Base-by-base conservation (phyloP, 768 basidiomycete species). In the Pleurotus tuoliensis region DNA sequence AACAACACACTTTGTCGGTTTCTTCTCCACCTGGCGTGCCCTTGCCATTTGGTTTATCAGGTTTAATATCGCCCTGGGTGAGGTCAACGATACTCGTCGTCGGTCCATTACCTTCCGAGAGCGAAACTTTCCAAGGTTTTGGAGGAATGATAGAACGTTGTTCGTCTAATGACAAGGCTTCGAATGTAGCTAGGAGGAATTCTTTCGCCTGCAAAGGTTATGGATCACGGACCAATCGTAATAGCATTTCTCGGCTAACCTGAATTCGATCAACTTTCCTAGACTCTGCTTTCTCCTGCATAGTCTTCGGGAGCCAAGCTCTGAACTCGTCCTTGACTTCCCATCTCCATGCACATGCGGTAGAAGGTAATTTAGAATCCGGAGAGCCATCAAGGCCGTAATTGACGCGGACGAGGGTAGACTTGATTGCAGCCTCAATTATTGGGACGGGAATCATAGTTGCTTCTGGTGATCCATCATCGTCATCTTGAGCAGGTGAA, bases 261-360 rank as follows among this genome's bases (percentile, higher is more conserved):
- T 86, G 83, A 15, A 76, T 60, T 57, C 93, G 78, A 61, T 94
- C 92, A 20, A 76, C 73, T 7, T 77, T 69, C 63, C 93, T 78
- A 7, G 65, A 68, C 50, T 86, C 82, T 0, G 80, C 82, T 64
- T 81, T 90, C 59, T 87, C 84, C 59, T 75, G 73, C 11, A 78
- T 77, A 64, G 80, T 83, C 65, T 82, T 85, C 0, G 90, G 88
- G 30, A 94, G 67, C 81, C 86, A 87, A 56, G 81, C 76, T 57
- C 73, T 72, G 59, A 79, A 75, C 16, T 76, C 62, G 2, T 82
- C 77, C 62, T 82, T 83, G 9, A 90, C 85, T 67, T 96, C 94
- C 94, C 93, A 96, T 51, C 90, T 76, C 92, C 91, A 95, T 18
- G 88, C 73, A 59, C 81, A 86, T 34, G 90, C 70, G n/a, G 81